Conservation (phyloP, 305 asterid genomes). For the Fraxinus platypoda region DNA sequence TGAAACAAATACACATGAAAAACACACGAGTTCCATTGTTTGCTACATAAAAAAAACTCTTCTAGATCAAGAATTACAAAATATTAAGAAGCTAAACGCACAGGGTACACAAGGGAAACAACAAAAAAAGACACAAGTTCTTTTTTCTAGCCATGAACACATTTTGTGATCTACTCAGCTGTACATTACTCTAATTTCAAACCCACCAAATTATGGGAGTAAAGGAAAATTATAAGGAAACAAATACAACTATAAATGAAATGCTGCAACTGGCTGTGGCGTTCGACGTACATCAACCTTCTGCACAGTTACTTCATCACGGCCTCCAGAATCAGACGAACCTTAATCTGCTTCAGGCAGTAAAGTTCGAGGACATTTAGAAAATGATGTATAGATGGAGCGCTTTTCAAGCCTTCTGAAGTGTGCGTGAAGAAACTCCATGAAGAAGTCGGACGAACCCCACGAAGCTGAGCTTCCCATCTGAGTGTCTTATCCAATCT, state of each 20-base stretch:
- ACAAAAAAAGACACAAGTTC: background rate
- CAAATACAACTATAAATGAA: conserved; percentile 9
- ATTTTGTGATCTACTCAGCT: conserved; percentile 47
- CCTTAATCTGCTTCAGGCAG: background rate
- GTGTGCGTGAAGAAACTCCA: conserved; percentile 70
- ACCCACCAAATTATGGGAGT: conserved; percentile 21
- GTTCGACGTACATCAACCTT: background rate
- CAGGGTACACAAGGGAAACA: background rate
- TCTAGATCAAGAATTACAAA: background rate
- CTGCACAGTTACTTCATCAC: background rate
- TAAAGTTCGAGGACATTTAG: background rate
- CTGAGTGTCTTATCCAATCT: conserved; percentile 91
- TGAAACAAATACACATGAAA: background rate
- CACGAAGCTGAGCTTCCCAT: conserved; percentile 93
- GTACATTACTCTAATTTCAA: conserved; percentile 55
- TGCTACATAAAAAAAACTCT: background rate
- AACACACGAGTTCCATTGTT: background rate
- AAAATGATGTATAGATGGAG: background rate
- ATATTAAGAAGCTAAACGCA: background rate
- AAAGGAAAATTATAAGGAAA: conserved; percentile 24
- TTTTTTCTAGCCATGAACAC: conserved; percentile 34
- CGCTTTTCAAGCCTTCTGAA: conserved; percentile 54
- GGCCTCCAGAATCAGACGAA: background rate
- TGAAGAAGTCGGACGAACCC: conserved; percentile 91
- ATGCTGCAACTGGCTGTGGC: conserved; percentile 18